These are phyloP conservation scores for Talaromyces wortmannii DNA, from an alignment of 495 filamentous ascomycete species.

Conservation along the genomic window DNA sequence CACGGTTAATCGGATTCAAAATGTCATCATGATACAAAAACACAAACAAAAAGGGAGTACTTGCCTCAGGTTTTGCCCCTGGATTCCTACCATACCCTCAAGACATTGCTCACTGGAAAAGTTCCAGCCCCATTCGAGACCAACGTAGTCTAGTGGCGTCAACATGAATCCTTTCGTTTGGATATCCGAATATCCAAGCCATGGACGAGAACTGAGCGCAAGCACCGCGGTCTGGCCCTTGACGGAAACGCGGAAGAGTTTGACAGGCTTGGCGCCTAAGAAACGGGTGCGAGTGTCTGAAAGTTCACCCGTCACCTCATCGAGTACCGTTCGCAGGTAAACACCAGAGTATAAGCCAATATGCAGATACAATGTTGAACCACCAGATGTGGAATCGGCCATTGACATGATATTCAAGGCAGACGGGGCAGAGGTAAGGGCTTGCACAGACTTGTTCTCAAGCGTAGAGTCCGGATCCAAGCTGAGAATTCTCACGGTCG, in stretches of 20 bases:
- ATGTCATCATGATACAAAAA: constrained; percentile 62
- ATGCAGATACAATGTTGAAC: constrained; percentile 82
- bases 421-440: constrained; percentile 82
- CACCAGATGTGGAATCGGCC: constrained; percentile 76
- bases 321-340: constrained; percentile 87
- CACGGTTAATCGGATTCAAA: constrained; percentile 40
- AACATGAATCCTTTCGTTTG: constrained; percentile 81
- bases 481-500: constrained; percentile 86
- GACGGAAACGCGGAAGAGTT: constrained; percentile 79
- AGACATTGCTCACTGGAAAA: constrained; percentile 90
- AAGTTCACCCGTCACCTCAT: constrained; percentile 89
- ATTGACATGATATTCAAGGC: constrained; percentile 89
- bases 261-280: constrained; percentile 80
- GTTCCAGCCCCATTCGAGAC: constrained; percentile 91
- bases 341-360: constrained; percentile 94
- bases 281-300: constrained; percentile 93
- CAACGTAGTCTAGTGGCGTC: constrained; percentile 80
- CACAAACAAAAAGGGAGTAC: constrained; percentile 24
- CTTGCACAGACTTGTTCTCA: constrained; percentile 89
- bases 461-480: constrained; percentile 85
- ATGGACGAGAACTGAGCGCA: constrained; percentile 82
- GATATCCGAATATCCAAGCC: constrained; percentile 85
- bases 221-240: constrained; percentile 82
- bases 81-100: constrained; percentile 94
- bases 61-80: constrained; percentile 82